phyloP scores from a whole-genome alignment of 768 basidiomycete genomes.

The Pisolithus tinctorius region DNA sequence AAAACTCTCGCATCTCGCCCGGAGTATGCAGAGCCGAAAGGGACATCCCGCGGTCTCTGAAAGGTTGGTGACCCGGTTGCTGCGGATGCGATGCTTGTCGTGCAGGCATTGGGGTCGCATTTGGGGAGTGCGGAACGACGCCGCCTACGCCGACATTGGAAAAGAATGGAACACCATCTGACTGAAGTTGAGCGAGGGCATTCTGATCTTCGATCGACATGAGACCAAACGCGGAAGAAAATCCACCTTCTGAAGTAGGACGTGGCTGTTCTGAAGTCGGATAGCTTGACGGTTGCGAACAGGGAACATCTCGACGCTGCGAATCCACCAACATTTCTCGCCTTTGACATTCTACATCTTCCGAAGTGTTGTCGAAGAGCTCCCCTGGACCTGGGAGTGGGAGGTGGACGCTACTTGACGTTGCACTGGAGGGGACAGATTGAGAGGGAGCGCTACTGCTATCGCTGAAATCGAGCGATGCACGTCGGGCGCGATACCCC shows the following conservation, averaged over 20 bases:
- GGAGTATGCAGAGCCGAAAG: slow-evolving; percentile 26
- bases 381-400: slow-evolving; percentile 29
- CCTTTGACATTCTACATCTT: slow-evolving; percentile 19
- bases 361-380: slow-evolving; percentile 22
- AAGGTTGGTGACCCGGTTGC: slow-evolving; percentile 1
- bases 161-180: slow-evolving; percentile 62
- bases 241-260: slow-evolving; percentile 30
- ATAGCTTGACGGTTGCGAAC: slow-evolving; percentile 8
- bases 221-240: slow-evolving; percentile 64
- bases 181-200: slow-evolving; percentile 54
- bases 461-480: slow-evolving; percentile 36
- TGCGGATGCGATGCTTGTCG: slow-evolving; percentile 15
- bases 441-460: slow-evolving; percentile 37
- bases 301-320: slow-evolving; percentile 11
- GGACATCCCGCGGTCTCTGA: slow-evolving; percentile 20
- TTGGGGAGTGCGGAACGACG: slow-evolving; percentile 32
- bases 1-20: slow-evolving; percentile 58
- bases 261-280: slow-evolving; percentile 7
- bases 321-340: slow-evolving; percentile 9
- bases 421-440: slow-evolving; percentile 47
- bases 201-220: slow-evolving; percentile 72
- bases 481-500: slow-evolving; percentile 24
- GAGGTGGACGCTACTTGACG: slow-evolving; percentile 47
- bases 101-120: slow-evolving; percentile 42
- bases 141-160: slow-evolving; percentile 21